Evolutionary conservation across 768 basidiomycete species (phyloP).

Genomic region (Pholiota molesta): DNA sequence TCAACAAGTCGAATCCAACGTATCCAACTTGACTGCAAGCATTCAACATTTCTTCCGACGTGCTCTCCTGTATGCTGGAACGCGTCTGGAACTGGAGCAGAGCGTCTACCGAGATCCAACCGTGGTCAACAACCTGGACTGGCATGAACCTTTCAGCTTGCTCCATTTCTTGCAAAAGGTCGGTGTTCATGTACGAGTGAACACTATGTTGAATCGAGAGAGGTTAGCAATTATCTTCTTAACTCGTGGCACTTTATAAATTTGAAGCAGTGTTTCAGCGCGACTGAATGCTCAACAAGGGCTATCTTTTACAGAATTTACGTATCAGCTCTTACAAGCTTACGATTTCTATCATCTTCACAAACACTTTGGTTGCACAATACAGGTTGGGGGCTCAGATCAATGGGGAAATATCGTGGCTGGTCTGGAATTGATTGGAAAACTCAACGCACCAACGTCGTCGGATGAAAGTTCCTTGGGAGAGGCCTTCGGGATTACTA

Average conservation of each 20-base stretch:
- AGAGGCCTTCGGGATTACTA: slow-evolving; percentile 81
- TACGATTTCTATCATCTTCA: slow-evolving; percentile 89
- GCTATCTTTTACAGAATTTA: slow-evolving; percentile 98
- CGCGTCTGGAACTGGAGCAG: slow-evolving; percentile 30
- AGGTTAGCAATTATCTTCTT: slow-evolving; percentile 53
- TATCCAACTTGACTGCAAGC: slow-evolving; percentile 58
- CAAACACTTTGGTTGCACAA: slow-evolving; percentile 64
- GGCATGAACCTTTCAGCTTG: slow-evolving; percentile 75
- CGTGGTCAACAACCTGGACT: slow-evolving; percentile 60
- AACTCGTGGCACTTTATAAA: not conserved
- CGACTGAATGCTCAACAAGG: slow-evolving; percentile 81
- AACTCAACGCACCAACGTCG: slow-evolving; percentile 32
- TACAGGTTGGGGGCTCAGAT: slow-evolving; percentile 96
- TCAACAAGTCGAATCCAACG: slow-evolving; percentile 66
- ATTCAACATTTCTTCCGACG: slow-evolving; percentile 74
- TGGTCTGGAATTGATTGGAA: slow-evolving; percentile 88
- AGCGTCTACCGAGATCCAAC: slow-evolving; percentile 25
- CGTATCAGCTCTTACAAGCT: slow-evolving; percentile 96
- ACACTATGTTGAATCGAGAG: slow-evolving; percentile 88
- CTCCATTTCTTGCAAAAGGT: slow-evolving; percentile 84
- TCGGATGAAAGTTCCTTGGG: slow-evolving; percentile 24
- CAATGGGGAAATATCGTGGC: slow-evolving; percentile 99
- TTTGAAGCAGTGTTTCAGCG: slow-evolving; percentile 66
- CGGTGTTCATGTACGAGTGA: slow-evolving; percentile 81
- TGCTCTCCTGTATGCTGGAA: slow-evolving; percentile 61